These are phyloP conservation scores for Gryganskiella cystojenkinii DNA, from an alignment of 192 early-diverging fungal genomes.

Conservation along the genomic window DNA sequence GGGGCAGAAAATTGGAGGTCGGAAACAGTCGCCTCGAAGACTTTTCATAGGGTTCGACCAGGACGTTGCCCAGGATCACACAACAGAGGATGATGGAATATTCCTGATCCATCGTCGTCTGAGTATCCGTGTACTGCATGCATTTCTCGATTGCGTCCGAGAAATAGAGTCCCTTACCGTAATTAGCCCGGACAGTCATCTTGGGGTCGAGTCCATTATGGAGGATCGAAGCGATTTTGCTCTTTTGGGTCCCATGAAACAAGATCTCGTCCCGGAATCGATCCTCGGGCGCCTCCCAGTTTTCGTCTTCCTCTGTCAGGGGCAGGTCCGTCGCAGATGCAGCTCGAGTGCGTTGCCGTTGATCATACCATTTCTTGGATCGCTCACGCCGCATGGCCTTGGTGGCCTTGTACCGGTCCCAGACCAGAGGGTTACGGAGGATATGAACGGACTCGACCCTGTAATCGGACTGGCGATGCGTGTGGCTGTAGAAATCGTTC, in stretches of 20 bases:
- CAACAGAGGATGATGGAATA: slow-evolving; percentile 41
- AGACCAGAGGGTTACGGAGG: slow-evolving; percentile 29
- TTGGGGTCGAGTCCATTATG: slow-evolving; percentile 38
- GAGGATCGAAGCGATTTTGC: slow-evolving; percentile 21
- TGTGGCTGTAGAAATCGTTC: slow-evolving; percentile 16
- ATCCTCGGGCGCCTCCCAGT: slow-evolving; percentile 7
- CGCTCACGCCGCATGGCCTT: slow-evolving; percentile 25
- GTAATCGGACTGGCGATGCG: slow-evolving; percentile 18
- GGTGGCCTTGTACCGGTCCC: slow-evolving; percentile 37
- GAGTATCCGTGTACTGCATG: slow-evolving; percentile 40
- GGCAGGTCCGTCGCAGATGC: neutral
- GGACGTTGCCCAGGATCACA: slow-evolving; percentile 25
- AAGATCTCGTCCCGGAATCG: slow-evolving; percentile 41
- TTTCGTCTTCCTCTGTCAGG: neutral
- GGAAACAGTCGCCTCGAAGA: slow-evolving; percentile 3
- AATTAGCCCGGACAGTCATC: slow-evolving; percentile 35
- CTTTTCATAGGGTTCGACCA: slow-evolving; percentile 29
- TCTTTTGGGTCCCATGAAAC: slow-evolving; percentile 32
- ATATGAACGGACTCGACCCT: slow-evolving; percentile 17
- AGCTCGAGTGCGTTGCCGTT: neutral
- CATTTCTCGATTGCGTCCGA: slow-evolving; percentile 49
- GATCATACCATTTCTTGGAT: neutral
- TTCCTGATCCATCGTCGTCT: slow-evolving; percentile 23
- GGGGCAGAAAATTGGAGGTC: slow-evolving; percentile 23
- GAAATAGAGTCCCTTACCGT: slow-evolving; percentile 42